Evolutionary conservation across 208 protist species (phyloP), one percentile per base, ranked within the genome.

Genomic region (Endotrypanum monterogeii): DNA sequence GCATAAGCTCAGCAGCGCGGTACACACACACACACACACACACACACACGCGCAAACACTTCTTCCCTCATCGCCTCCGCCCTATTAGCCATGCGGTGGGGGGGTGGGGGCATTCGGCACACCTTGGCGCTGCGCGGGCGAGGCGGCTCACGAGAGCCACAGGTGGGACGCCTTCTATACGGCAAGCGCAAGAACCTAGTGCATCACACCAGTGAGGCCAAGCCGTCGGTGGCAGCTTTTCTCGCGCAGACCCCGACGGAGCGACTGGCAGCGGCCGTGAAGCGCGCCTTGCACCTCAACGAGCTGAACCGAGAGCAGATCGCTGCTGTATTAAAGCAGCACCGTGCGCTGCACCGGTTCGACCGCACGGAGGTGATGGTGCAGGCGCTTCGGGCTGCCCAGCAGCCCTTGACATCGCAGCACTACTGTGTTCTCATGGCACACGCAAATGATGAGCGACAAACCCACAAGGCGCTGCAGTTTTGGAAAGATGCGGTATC

Each of bases 341-440:
- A 92, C 56, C 90, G 93, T 23, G 82, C 86, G 12, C 52, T 97
- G 55, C 84, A 83, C 18, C 90, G 93, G 25, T 70, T 95, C 5
- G 93, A 97, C 67, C 89, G 93, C n/a, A 87, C 84, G 14, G 83
- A 92, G 60, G 74, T 83, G 2, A 50, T 94, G 1, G 83, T 92
- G 0, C 61, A 86, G 28, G 88, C 84, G 8, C 71, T 89, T 30
- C 82, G 79, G 8, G 75, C 79, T n/a, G 83, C 65, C 0, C 50
- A 78, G 30, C 57, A 86, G 51, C 79, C 80, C 2, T 74, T 94
- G 14, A 92, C 77, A 2, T 73, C 89, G 32, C 83, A 91, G 60
- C 91, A 97, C 74, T 94, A 93, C 67, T 88, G 86, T 46, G 71
- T 88, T 3, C 78, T 97, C 32, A 92, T 97, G 89, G 89, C 93